Conservation (phyloP, 176 grass and related monocot genomes). For the Alloteropsis semialata region DNA sequence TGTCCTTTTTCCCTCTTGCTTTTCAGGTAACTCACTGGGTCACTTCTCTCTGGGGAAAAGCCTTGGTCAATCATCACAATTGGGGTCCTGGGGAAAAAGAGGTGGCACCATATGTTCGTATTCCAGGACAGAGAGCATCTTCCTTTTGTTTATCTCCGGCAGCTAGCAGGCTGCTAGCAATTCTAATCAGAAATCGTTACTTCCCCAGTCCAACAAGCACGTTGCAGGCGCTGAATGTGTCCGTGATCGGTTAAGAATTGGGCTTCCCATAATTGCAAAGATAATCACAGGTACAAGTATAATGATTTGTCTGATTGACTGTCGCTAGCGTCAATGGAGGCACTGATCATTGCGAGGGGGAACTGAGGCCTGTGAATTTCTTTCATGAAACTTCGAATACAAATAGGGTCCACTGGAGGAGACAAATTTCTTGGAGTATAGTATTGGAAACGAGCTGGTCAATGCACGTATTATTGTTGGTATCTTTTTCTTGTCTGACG, state of each 20-base stretch:
- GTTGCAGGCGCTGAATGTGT: slow-evolving; percentile 25
- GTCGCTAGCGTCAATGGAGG: slow-evolving; percentile 34
- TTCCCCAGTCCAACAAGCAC: slow-evolving; percentile 31
- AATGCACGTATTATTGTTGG: slow-evolving; percentile 39
- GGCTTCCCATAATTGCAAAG: slow-evolving; percentile 34
- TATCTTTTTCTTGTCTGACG: slow-evolving; percentile 32
- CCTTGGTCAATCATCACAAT: slow-evolving; percentile 43
- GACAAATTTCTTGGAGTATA: slow-evolving; percentile 27
- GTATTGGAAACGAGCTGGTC: slow-evolving; percentile 38
- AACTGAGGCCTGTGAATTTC: neutral
- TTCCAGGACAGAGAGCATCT: slow-evolving; percentile 57
- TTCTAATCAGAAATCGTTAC: slow-evolving; percentile 28
- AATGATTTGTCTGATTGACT: slow-evolving; percentile 41
- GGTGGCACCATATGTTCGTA: slow-evolving; percentile 36
- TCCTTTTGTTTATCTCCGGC: slow-evolving; percentile 49
- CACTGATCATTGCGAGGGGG: slow-evolving; percentile 13
- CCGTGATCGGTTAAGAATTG: neutral
- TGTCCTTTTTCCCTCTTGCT: slow-evolving; percentile 32
- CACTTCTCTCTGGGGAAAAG: slow-evolving; percentile 32
- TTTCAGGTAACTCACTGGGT: slow-evolving; percentile 61
- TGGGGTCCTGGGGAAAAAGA: slow-evolving; percentile 47
- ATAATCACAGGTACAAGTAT: neutral
- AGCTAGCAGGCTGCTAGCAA: slow-evolving; percentile 36
- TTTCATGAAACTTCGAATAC: neutral
- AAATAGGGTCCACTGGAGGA: slow-evolving; percentile 28